Percentiles rank a stretch among this genome's conserved stretches.
Evolutionary conservation across 331 rosid species (phyloP).

Genomic region (Quercus lobata): DNA sequence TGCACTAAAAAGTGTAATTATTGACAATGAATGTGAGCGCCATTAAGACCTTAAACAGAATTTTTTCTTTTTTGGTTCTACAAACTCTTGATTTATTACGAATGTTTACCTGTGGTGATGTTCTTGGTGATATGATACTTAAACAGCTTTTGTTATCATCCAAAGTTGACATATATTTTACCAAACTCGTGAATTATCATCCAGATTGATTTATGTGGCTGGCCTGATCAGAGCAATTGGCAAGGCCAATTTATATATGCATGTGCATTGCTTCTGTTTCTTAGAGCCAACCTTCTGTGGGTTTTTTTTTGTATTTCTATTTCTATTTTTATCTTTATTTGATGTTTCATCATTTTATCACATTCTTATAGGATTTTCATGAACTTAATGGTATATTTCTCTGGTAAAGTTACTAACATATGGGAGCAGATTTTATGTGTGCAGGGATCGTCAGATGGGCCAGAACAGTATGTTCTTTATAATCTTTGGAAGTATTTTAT

Average conservation of each 20-base stretch:
- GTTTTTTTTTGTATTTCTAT: not conserved
- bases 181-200: not conserved
- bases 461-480: constrained; percentile 70
- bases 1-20: not conserved
- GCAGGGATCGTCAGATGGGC: constrained; percentile 94
- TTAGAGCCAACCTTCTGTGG: not conserved
- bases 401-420: constrained; percentile 18
- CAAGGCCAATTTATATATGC: not conserved
- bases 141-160: not conserved
- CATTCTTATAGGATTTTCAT: not conserved
- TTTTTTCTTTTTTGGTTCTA: not conserved
- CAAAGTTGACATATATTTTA: not conserved
- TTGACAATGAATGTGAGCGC: not conserved
- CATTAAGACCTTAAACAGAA: not conserved
- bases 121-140: not conserved
- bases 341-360: not conserved
- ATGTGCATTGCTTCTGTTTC: not conserved
- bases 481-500: not conserved
- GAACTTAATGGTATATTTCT: not conserved
- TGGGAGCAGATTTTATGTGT: constrained; percentile 78
- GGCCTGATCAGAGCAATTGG: not conserved
- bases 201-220: not conserved
- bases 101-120: not conserved
- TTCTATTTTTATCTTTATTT: not conserved
- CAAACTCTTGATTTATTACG: not conserved